Base-by-base conservation (phyloP, 352 stramenopile genomes). In the Blastocystis sp. region DNA sequence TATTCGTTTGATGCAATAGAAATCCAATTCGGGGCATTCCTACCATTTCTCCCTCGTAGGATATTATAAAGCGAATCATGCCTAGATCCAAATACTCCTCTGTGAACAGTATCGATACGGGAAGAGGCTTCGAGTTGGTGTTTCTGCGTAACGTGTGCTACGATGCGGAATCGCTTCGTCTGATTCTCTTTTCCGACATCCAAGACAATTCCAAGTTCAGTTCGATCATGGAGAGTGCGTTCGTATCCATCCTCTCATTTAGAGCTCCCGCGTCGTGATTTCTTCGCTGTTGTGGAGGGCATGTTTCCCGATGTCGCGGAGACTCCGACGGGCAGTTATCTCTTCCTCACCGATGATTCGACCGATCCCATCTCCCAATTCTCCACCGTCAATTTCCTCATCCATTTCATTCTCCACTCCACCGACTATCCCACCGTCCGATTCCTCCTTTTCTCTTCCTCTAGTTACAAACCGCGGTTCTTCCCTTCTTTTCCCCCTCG, bases 91-190 rank as follows among this genome's bases (percentile, higher is more conserved):
- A 59, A 14, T 54, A 57, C 6, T 57, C 38, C 16, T 57, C 36
- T 51, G 29, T 76, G 16, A 18, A 51, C 21, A 29, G 21, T 11
- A 76, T 76, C 29, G 64, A 76, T 27, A 76, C 32, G 3, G 64
- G 64, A 6, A 53, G 32, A 29, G 64, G 64, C 14, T 76, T 76
- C 27, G 42, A 57, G 0, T 29, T 76, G 64, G 18, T 76, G 16
- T 76, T 57, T 54, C 40, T 76, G 14, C 64, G 64, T n/a, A 76
- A 76, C 53, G 64, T 76, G 64, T 76, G 64, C 34, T 76, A 76
- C 32, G 64, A 76, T 44, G 46, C 32, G 6, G 64, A 76, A 76
- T 76, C 64, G 34, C 11, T n/a, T 3, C 34, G 64, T 4, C 18
- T 76, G 16, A 27, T 76, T 6, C 64, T 76, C 18, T 76, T 76